These are phyloP conservation scores for Calonectria naviculata DNA, from an alignment of 2,329 filamentous ascomycete species.

Conservation along the genomic window DNA sequence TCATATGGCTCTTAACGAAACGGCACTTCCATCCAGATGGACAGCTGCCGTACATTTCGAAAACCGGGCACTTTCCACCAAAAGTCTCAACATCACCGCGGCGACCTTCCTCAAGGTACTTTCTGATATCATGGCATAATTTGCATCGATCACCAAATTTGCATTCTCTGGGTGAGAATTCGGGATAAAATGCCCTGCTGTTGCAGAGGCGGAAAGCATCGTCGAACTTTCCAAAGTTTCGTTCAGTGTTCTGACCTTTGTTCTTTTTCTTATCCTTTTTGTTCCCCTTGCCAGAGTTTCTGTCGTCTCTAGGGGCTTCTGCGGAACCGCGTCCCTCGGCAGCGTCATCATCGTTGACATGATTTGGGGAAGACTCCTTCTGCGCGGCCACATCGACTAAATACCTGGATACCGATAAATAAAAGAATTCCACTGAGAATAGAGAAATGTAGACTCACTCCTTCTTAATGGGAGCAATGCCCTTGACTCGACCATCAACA, in stretches of 20 bases:
- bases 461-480: slow-evolving; percentile 77
- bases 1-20: slow-evolving; percentile 87
- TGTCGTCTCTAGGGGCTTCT: slow-evolving; percentile 66
- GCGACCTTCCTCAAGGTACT: slow-evolving; percentile 86
- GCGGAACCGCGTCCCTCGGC: slow-evolving; percentile 56
- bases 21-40: slow-evolving; percentile 93
- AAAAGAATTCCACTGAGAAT: neutral
- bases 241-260: slow-evolving; percentile 80
- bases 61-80: slow-evolving; percentile 84
- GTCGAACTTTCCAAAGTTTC: slow-evolving; percentile 82
- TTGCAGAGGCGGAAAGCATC: slow-evolving; percentile 84
- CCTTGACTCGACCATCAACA: slow-evolving; percentile 55
- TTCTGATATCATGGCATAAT: slow-evolving; percentile 84
- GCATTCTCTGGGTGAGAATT: slow-evolving; percentile 86
- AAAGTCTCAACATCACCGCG: slow-evolving; percentile 83
- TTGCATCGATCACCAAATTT: slow-evolving; percentile 84
- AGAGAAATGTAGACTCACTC: slow-evolving; percentile 64
- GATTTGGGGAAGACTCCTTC: slow-evolving; percentile 34
- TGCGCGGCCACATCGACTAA: slow-evolving; percentile 50
- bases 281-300: slow-evolving; percentile 55
- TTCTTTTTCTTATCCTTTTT: slow-evolving; percentile 62
- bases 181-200: slow-evolving; percentile 75
- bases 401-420: slow-evolving; percentile 48
- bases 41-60: slow-evolving; percentile 80
- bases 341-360: slow-evolving; percentile 58